Percentiles rank a stretch among this genome's conserved stretches.
phyloP scores from a whole-genome alignment of 495 filamentous ascomycete species.

The Tuber melanosporum region DNA sequence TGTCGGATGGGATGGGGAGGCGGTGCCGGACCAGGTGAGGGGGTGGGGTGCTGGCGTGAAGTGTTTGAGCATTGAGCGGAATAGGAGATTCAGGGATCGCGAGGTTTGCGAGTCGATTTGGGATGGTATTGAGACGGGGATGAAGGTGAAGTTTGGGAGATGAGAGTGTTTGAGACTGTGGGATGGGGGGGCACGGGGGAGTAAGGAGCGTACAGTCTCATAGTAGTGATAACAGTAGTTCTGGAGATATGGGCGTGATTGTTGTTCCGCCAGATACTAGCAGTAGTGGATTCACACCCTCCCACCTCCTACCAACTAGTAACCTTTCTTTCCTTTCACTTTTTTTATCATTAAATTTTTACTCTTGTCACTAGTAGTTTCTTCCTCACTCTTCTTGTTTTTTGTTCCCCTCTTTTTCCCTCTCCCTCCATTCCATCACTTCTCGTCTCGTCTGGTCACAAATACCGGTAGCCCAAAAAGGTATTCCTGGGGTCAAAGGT shows the following conservation, averaged over 20 bases:
- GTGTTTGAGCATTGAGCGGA: constrained; percentile 70
- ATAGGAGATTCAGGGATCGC: constrained; percentile 79
- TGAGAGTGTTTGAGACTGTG: constrained; percentile 57
- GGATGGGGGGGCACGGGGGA: background rate
- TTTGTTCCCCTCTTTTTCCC: background rate
- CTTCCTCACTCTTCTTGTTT: background rate
- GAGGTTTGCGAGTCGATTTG: constrained; percentile 93
- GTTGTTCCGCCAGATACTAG: background rate
- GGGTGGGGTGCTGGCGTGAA: constrained; percentile 79
- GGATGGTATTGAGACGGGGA: constrained; percentile 79
- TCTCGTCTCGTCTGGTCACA: background rate
- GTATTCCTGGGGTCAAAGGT: background rate
- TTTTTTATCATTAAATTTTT: background rate
- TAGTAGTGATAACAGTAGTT: background rate
- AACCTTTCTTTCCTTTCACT: background rate
- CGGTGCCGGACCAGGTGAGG: constrained; percentile 65
- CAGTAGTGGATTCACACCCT: background rate
- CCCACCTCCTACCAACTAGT: background rate
- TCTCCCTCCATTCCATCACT: background rate
- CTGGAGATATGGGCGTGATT: background rate
- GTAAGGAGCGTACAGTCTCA: background rate
- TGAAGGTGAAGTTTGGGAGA: constrained; percentile 55
- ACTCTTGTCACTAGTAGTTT: background rate
- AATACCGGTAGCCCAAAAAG: background rate
- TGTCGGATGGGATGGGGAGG: constrained; percentile 85